Base-by-base conservation (phyloP, 2,329 filamentous ascomycete genomes). In the Elsinoe ampelina region DNA sequence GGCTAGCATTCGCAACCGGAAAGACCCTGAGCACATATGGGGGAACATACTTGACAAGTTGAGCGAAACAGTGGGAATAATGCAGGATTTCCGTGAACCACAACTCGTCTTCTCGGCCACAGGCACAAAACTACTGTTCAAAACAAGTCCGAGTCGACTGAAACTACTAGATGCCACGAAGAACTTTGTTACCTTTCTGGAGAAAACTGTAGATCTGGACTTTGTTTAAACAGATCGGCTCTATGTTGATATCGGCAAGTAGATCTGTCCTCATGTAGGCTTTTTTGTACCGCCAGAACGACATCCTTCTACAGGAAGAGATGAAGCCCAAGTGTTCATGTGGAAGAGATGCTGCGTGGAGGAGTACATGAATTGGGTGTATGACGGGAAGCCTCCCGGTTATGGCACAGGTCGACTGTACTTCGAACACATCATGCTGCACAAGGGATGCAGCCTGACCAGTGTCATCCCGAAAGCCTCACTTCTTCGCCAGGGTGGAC, bases 381-480 rank as follows among this genome's bases (percentile, higher is more conserved):
- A 43, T 42, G 22, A 55, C n/a, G 38, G 52, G 4, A 34, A 42
- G 12, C 35, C 26, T 15, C 52, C 38, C 10, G 26, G 10, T 26
- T 32, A 11, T n/a, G 36, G 52, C 20, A 15, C 17, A 19, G 38
- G 52, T 12, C 52, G 43, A 32, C 39, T 19, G 19, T 55, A 55
- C 52, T 55, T 41, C 15, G 15, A 34, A 4, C 26, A 55, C 6
- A 55, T 32, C 52, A 55, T 55, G 38, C 52, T 55, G 3, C 36
- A 43, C 36, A 6, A 55, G 35, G 38, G 36, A 15, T 41, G 52
- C 12, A 41, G 26, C 11, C 34, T 55, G 13, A 55, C 38, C 5
- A 55, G 52, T 30, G 52, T 41, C 34, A 38, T 36, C 3, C 38
- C 36, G 26, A 22, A 26, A 15, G 13, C 6, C 3, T 55, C 52